Base-by-base conservation (phyloP, 2,329 filamentous ascomycete species). In the Incumbomyces delicatus region DNA sequence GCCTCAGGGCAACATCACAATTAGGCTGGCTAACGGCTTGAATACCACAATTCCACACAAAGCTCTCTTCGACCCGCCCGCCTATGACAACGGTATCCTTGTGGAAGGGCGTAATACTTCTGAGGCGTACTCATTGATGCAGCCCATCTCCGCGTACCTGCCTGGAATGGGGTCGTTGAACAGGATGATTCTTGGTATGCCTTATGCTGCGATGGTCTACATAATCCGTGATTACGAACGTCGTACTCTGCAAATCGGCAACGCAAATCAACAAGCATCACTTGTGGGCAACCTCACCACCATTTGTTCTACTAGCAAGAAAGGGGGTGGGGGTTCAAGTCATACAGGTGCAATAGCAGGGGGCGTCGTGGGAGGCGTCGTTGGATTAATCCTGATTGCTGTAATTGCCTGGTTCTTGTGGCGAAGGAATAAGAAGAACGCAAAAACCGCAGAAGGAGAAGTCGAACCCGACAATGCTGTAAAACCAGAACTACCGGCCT, bases 181-280 rank as follows among this genome's bases (percentile, higher is more conserved):
- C 33, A 47, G 49, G 6, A 27, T 50, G 38, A 44, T 50, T 39
- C 53, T 51, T 47, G 54, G 54, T 12, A 49, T 56, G n/a, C 52
- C 54, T 2, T 55, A 49, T 39, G 38, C 54, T 36, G 54, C 52
- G 35, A 52, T 53, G 54, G 54, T 55, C 47, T 56, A 56, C 38
- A 48, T 56, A 12, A 50, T 56, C 27, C 47, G 36, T 18, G 54
- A 56, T 40, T 52, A 51, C 41, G 54, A 50, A 30, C 38, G 47
- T 13, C 27, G 42, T 13, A 41, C 53, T 20, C 50, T 53, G 47
- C 48, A 52, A 27, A 56, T 56, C 46, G 54, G 50, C 2, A 49
- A 48, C 3, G 54, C 54, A 17, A 53, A 53, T 30, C 50, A 47
- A 6, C 47, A 45, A 3, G 41, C 39, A 3, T 27, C 22, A 13